These are phyloP conservation scores for Colletotrichum horii DNA, from an alignment of 2,329 filamentous ascomycete species.

Conservation along the genomic window DNA sequence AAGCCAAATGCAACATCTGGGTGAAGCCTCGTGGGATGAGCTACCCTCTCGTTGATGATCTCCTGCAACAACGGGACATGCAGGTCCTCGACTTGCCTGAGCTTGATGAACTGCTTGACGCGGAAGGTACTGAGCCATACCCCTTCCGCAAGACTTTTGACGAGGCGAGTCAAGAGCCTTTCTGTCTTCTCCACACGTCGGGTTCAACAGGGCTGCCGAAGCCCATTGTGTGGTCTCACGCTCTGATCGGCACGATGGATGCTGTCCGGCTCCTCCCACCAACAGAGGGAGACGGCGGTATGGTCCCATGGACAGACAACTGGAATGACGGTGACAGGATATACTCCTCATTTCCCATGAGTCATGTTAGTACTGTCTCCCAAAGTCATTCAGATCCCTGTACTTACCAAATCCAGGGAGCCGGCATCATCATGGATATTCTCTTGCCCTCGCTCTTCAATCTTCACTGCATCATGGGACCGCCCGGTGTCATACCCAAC, in stretches of 20 bases:
- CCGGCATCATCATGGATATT: background rate
- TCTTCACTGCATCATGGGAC: background rate
- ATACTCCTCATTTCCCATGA: background rate
- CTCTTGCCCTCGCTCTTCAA: background rate
- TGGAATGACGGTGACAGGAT: background rate
- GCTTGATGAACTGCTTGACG: background rate
- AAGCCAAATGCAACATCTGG: background rate
- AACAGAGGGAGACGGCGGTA: background rate
- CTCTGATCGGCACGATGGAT: background rate
- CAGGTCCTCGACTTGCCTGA: background rate
- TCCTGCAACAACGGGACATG: background rate
- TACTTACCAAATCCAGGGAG: background rate
- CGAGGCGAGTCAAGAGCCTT: background rate
- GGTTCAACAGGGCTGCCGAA: background rate
- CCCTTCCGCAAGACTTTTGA: background rate
- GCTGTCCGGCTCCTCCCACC: background rate
- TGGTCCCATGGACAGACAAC: background rate
- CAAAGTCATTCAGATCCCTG: fast-evolving
- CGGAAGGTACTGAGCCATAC: background rate
- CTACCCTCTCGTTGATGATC: background rate
- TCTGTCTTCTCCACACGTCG: background rate
- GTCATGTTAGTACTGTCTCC: background rate
- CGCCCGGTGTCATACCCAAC: background rate
- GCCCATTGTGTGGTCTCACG: background rate
- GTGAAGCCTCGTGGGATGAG: background rate